phyloP scores from a whole-genome alignment of 164 flowering plant genomes.

The Paratinospora sagittata region DNA sequence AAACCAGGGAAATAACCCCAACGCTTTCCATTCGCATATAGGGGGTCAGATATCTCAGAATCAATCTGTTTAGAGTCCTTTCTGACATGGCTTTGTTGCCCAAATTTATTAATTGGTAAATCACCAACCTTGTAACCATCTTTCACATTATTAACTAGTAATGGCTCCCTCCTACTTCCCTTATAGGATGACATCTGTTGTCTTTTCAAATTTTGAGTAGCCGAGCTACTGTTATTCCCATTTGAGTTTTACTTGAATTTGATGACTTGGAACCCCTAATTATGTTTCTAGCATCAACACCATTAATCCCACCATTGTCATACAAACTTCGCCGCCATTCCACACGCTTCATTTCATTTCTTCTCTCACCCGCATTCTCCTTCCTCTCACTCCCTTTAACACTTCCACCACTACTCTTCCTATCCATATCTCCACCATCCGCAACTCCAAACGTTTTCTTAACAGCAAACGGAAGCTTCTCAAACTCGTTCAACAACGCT shows the following conservation, averaged over 20 bases:
- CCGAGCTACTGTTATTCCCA: background rate
- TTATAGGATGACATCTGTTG: background rate
- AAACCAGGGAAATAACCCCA: conserved; percentile 94
- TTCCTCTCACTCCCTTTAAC: background rate
- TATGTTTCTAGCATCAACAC: background rate
- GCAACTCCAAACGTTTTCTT: conserved; percentile 35
- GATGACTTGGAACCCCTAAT: conserved; percentile 1
- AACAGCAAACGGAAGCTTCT: conserved; percentile 37
- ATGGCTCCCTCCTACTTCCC: background rate
- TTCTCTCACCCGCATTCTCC: conserved; percentile 6
- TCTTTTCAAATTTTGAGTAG: background rate
- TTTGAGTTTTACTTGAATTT: conserved; percentile 1
- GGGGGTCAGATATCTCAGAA: conserved; percentile 29
- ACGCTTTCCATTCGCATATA: conserved; percentile 71
- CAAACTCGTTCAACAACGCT: conserved; percentile 42
- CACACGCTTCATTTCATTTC: conserved; percentile 26
- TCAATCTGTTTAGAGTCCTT: conserved; percentile 11
- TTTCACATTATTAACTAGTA: background rate
- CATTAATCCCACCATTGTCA: conserved; percentile 18
- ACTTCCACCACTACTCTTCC: conserved; percentile 4
- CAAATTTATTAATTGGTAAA: conserved; percentile 5
- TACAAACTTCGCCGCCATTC: conserved; percentile 37
- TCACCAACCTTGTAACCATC: conserved; percentile 3
- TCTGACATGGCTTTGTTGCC: background rate
- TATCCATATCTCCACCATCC: background rate